phyloP scores from a whole-genome alignment of 2,329 filamentous ascomycete genomes.

The Gnomoniopsis smithogilvyi region DNA sequence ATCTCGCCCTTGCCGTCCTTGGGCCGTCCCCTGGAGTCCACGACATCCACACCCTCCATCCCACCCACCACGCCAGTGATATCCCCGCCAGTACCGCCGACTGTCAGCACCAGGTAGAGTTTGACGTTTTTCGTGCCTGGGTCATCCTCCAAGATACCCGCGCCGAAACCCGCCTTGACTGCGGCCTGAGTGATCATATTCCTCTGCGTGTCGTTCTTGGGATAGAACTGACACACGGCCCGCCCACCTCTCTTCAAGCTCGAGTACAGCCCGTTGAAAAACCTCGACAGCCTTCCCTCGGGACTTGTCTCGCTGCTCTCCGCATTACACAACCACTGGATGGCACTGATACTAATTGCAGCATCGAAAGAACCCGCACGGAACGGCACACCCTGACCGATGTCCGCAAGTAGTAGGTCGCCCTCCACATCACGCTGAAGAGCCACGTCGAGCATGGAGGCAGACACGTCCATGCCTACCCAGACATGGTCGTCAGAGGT shows the following conservation, averaged over 20 bases:
- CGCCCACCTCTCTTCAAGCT: slow-evolving; percentile 78
- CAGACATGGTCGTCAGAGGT: slow-evolving; percentile 78
- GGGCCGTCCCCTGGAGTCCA: slow-evolving; percentile 61
- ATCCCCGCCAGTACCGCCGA: slow-evolving; percentile 71
- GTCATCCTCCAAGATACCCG: slow-evolving; percentile 92
- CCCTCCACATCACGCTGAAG: slow-evolving; percentile 89
- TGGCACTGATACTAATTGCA: slow-evolving; percentile 88
- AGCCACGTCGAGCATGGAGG: slow-evolving; percentile 95
- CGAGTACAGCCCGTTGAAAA: slow-evolving; percentile 91
- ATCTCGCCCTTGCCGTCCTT: slow-evolving; percentile 48
- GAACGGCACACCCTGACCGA: slow-evolving; percentile 93
- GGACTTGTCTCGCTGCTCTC: slow-evolving; percentile 83
- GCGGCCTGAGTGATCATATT: slow-evolving; percentile 90
- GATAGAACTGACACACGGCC: slow-evolving; percentile 97
- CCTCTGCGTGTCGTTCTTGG: slow-evolving; percentile 88
- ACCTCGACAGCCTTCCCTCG: slow-evolving; percentile 72
- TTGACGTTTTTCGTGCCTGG: slow-evolving; percentile 95
- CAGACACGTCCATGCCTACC: slow-evolving; percentile 95
- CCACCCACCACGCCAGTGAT: slow-evolving; percentile 88
- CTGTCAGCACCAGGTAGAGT: slow-evolving; percentile 91
- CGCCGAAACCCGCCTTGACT: slow-evolving; percentile 91
- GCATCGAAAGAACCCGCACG: slow-evolving; percentile 90
- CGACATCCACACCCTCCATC: slow-evolving; percentile 83
- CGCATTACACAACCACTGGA: slow-evolving; percentile 99
- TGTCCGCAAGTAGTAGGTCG: slow-evolving; percentile 90